Evolutionary conservation across 2,329 filamentous ascomycete species (phyloP).

Genomic region (Fusarium torulosum): DNA sequence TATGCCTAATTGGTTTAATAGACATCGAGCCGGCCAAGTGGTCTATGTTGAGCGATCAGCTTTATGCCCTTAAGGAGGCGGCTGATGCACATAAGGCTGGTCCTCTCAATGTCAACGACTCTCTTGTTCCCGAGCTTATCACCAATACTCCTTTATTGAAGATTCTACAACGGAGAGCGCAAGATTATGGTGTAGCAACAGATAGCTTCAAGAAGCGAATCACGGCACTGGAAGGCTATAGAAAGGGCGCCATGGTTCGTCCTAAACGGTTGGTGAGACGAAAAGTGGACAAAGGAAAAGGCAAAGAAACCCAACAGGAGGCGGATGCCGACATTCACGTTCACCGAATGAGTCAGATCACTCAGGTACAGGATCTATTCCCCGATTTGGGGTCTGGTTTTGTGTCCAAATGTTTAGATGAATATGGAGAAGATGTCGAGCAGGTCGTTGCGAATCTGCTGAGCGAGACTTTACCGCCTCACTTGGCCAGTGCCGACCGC

Average conservation of each 20-base stretch:
- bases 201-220: slow-evolving; percentile 71
- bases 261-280: slow-evolving; percentile 65
- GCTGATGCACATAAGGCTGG: slow-evolving; percentile 73
- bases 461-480: slow-evolving; percentile 78
- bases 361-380: slow-evolving; percentile 94
- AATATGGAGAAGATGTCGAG: slow-evolving; percentile 82
- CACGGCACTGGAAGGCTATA: slow-evolving; percentile 69
- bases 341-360: slow-evolving; percentile 85
- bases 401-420: slow-evolving; percentile 80
- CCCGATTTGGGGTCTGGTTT: slow-evolving; percentile 88
- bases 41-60: slow-evolving; percentile 82
- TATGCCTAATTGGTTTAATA: slow-evolving; percentile 79
- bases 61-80: slow-evolving; percentile 82
- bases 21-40: slow-evolving; percentile 75
- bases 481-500: slow-evolving; percentile 74
- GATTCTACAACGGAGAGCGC: slow-evolving; percentile 68
- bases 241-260: slow-evolving; percentile 65
- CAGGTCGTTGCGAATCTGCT: slow-evolving; percentile 84
- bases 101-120: slow-evolving; percentile 70
- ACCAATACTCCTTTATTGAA: slow-evolving; percentile 82
- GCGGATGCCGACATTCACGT: slow-evolving; percentile 71
- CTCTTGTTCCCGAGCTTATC: slow-evolving; percentile 84
- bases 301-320: slow-evolving; percentile 55
- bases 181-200: slow-evolving; percentile 62
- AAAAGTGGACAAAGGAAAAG: slow-evolving; percentile 77